These are phyloP conservation scores for Hammondia hammondi DNA, from an alignment of 169 alveolate genomes.

Conservation along the genomic window DNA sequence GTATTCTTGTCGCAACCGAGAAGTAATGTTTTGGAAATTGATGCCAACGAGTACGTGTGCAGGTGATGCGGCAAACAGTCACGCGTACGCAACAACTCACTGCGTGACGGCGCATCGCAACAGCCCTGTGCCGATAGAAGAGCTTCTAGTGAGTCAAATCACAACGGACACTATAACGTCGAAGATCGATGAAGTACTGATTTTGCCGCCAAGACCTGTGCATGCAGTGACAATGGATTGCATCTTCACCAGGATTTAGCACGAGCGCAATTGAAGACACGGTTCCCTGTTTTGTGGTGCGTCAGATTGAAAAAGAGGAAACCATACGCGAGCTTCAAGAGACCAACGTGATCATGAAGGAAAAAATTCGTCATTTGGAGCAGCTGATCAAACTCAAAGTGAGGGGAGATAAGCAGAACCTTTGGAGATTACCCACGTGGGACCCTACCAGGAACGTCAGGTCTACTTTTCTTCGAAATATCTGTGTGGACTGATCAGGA, in stretches of 20 bases:
- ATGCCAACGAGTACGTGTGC: neutral
- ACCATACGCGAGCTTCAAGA: conserved; percentile 74
- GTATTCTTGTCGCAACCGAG: too few species aligned
- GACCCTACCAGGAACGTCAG: neutral
- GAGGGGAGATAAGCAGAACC: neutral
- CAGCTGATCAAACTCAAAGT: conserved; percentile 75
- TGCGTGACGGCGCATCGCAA: neutral
- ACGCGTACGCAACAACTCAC: neutral
- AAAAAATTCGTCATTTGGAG: conserved; percentile 72
- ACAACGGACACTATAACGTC: too few species aligned
- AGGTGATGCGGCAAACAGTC: neutral
- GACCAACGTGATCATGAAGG: conserved; percentile 71
- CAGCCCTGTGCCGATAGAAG: neutral
- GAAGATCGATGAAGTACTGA: too few species aligned
- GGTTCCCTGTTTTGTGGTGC: neutral
- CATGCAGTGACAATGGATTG: too few species aligned
- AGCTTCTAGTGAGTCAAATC: neutral
- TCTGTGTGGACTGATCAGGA: conserved; percentile 26
- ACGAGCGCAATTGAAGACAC: too few species aligned
- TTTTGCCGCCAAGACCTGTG: too few species aligned
- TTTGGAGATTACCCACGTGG: neutral
- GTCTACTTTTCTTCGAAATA: neutral
- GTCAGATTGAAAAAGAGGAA: conserved; percentile 65
- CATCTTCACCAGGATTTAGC: too few species aligned
- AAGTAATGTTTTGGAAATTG: too few species aligned